These are phyloP conservation scores for Fonsecaea pedrosoi DNA, from an alignment of 2,329 filamentous ascomycete genomes.

Conservation along the genomic window DNA sequence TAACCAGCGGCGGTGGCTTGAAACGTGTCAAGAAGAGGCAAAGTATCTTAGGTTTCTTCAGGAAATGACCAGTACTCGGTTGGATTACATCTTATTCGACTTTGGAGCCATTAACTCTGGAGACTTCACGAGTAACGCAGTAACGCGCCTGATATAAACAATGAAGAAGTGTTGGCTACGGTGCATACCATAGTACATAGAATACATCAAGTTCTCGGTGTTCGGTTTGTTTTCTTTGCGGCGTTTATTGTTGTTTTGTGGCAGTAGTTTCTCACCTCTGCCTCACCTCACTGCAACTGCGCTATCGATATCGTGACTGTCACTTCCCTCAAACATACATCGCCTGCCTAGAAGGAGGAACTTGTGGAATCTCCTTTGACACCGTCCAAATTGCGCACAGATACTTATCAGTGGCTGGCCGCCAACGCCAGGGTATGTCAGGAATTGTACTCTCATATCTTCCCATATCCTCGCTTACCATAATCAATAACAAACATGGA, in stretches of 20 bases:
- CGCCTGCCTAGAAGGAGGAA: neutral
- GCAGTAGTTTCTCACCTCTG: neutral
- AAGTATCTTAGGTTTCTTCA: conserved; percentile 42
- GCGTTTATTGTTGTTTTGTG: neutral
- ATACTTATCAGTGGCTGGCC: neutral
- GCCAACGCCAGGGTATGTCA: neutral
- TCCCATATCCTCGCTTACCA: neutral
- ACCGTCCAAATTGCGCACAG: neutral
- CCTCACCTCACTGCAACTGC: conserved; percentile 12
- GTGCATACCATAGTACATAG: conserved; percentile 6
- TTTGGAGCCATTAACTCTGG: neutral
- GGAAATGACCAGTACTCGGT: conserved; percentile 22
- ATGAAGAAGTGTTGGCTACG: conserved; percentile 10
- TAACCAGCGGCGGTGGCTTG: conserved; percentile 23
- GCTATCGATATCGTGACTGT: neutral
- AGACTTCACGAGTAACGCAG: conserved; percentile 8
- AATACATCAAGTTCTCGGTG: neutral
- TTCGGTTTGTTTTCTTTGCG: neutral
- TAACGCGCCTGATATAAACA: conserved; percentile 14
- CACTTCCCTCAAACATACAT: neutral
- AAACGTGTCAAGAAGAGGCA: conserved; percentile 39
- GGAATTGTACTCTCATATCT: neutral
- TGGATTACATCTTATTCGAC: conserved; percentile 7
- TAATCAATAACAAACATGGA: conserved; percentile 16
- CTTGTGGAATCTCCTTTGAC: neutral